Evolutionary conservation across 441 rosid genomes (phyloP), one percentile per base, ranked within the genome.

Genomic region (Adansonia gregorii): DNA sequence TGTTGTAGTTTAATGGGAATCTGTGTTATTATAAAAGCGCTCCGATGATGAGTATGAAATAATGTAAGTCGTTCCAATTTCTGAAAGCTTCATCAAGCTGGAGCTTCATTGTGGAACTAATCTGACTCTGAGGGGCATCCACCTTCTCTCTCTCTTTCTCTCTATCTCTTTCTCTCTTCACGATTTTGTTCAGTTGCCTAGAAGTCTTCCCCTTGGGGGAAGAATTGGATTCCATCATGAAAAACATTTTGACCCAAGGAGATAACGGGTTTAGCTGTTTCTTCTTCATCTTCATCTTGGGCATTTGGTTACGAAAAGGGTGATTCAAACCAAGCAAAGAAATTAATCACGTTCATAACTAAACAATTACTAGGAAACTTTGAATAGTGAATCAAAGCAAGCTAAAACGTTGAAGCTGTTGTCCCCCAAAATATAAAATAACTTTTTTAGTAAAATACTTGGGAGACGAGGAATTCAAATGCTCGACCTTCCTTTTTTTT

Each of bases 1-100:
- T 35, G 17, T 39, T 14, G 3, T 59, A 2, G 2, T 19, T 43
- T 15, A 0, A 20, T 15, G 12, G 19, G n/a, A 48, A 6, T 58
- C 76, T 59, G 2, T 12, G 1, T 2, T 45, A 24, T 24, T 0
- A 24, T 24, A 3, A 1, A 22, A 27, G 12, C 31, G 87, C 82
- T 82, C 81, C 85, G 2, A 7, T 85, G 88, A 85, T 72, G 86
- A 39, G 22, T 27, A 43, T 51, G n/a, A 73, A 11, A 73, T 41
- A 76, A 3, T n/a, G 51, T n/a, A 69, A 48, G 58, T 77, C 78
- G 88, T 85, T 85, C 86, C 85, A 83, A 85, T 85, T 83, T 71
- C 88, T 67, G 86, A 75, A 83, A 78, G 51, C 46, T 63, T 49
- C 27, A 12, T 3, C 35, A 27, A 27, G 6, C 49, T 24, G 63